Evolutionary conservation across 2,329 filamentous ascomycete genomes (phyloP), one percentile per base, ranked within the genome.

Genomic region (Colletotrichum tanaceti): DNA sequence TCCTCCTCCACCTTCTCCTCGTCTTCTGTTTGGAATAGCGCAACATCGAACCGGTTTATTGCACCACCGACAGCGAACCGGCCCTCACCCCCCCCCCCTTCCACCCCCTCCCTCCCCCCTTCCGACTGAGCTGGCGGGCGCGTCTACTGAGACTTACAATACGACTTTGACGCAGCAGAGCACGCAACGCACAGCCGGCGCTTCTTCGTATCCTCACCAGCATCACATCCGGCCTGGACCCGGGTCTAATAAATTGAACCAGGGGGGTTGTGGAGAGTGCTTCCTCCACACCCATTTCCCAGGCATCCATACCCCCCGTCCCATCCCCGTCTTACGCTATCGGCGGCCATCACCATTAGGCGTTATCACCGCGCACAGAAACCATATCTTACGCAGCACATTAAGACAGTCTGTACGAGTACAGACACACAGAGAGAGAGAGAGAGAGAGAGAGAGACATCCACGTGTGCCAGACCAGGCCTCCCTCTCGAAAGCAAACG

Each of bases 211-310:
- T 68, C 47, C 20, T 39, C 43, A 44, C 50, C 61, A 63, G 28
- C 65, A 52, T 65, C 43, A 20, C 62, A 44, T 52, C 55, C 43
- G 65, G 65, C 41, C 65, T 68, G 50, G 65, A 60, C 65, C 61
- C 55, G 61, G 65, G 55, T 68, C 65, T 60, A 65, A 65, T 60
- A 52, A 49, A 60, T 68, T 57, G 62, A 57, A 24, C 62, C 62
- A 61, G 65, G 65, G 65, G 62, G 65, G 49, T 54, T 43, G 54
- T 49, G 41, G 62, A 65, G 54, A 65, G 55, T 38, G 16, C n/a
- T 22, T 55, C 65, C 65, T 68, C 65, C 62, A 60, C 66, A 68
- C 66, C 62, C 50, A 61, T 65, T 65, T 68, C 62, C 63, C 66
- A 65, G 43, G 61, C 66, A 68, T 61, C 57, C 62, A 38, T 54